Conservation (phyloP, 352 stramenopile species). For the Globisporangium paddicum region DNA sequence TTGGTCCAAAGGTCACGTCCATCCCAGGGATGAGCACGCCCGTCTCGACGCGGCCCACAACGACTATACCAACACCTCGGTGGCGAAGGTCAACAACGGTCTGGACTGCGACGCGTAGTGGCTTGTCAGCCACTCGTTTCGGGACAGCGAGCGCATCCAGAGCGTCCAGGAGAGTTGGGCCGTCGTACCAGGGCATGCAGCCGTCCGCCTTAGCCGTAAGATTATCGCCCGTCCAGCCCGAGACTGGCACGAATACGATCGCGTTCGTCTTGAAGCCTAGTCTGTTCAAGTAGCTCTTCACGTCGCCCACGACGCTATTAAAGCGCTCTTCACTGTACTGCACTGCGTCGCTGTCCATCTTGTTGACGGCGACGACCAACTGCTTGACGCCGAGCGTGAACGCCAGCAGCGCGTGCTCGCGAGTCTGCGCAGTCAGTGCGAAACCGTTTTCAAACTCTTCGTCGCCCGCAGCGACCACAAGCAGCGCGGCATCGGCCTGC, state of each 20-base stretch:
- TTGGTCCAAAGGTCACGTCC: conserved; percentile 87
- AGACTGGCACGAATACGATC: conserved; percentile 96
- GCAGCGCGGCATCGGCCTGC: conserved; percentile 96
- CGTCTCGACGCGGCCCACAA: conserved; percentile 96
- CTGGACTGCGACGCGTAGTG: conserved; percentile 94
- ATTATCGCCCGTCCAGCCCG: conserved; percentile 96
- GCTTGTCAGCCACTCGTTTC: conserved; percentile 92
- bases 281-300: conserved; percentile 92
- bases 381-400: conserved; percentile 98
- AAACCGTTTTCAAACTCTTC: conserved; percentile 96
- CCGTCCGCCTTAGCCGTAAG: conserved; percentile 90
- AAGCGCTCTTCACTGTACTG: conserved; percentile 93
- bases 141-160: conserved; percentile 91
- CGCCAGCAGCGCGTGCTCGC: conserved; percentile 94
- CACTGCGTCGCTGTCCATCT: conserved; percentile 97
- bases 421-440: conserved; percentile 93
- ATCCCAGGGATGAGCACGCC: conserved; percentile 95
- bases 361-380: conserved; percentile 98
- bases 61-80: conserved; percentile 94
- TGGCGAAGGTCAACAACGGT: conserved; percentile 98
- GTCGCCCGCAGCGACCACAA: conserved; percentile 92
- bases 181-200: conserved; percentile 98
- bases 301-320: conserved; percentile 92
- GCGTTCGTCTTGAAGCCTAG: conserved; percentile 96
- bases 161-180: conserved; percentile 86